Conservation (phyloP, 202 grass and related monocot species). For the Zizania palustris region DNA sequence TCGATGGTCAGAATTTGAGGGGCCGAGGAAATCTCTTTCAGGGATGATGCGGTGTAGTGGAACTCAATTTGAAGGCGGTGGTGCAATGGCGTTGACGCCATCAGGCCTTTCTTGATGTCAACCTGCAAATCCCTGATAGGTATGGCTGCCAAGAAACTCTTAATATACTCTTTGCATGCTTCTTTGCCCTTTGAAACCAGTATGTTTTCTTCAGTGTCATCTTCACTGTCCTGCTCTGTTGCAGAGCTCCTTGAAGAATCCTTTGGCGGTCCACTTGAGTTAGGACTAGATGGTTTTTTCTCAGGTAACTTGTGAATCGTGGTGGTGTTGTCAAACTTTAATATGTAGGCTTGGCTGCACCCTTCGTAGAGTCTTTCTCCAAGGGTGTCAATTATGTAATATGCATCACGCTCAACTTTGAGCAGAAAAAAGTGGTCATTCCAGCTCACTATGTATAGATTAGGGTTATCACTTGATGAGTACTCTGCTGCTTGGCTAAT, state of each 20-base stretch:
- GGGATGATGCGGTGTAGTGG: constrained; percentile 66
- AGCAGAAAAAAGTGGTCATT: constrained; percentile 97
- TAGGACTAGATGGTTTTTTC: constrained; percentile 42
- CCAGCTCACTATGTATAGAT: constrained; percentile 83
- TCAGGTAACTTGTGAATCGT: constrained; percentile 52
- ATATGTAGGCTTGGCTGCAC: constrained; percentile 82
- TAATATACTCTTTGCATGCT: constrained; percentile 90
- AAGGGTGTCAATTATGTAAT: constrained; percentile 90
- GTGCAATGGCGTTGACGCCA: constrained; percentile 65
- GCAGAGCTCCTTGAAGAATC: constrained; percentile 43
- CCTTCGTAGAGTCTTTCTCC: constrained; percentile 93
- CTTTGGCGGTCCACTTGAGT: constrained; percentile 50
- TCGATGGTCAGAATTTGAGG: constrained; percentile 13
- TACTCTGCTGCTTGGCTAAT: constrained; percentile 41
- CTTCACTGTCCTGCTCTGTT: constrained; percentile 33
- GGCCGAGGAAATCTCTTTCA: constrained; percentile 22
- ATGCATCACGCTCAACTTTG: constrained; percentile 70
- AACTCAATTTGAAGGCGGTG: constrained; percentile 95
- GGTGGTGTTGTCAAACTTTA: constrained; percentile 66
- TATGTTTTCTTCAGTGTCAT: constrained; percentile 27
- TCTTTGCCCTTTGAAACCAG: constrained; percentile 83
- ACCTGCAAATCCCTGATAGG: constrained; percentile 80
- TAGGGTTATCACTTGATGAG: constrained; percentile 46
- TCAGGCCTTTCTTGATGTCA: constrained; percentile 85
- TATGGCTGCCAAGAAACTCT: constrained; percentile 93